Conservation (phyloP, 2,329 filamentous ascomycete species). For the Alternaria gansuensis region DNA sequence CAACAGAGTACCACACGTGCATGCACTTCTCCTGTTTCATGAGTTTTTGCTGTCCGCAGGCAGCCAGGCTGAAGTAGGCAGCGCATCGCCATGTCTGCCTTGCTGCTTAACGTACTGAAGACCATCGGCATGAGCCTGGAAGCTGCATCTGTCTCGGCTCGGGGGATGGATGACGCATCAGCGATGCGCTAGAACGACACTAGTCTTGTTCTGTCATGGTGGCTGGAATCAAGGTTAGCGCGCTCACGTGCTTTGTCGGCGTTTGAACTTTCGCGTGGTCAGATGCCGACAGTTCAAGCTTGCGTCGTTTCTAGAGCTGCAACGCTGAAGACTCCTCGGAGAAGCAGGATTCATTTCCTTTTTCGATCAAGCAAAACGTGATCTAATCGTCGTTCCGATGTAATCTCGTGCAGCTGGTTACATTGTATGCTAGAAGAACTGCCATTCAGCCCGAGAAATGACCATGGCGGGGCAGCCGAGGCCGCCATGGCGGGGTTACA, state of each 20-base stretch:
- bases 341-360: not conserved
- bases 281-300: slow-evolving; percentile 14
- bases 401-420: not conserved
- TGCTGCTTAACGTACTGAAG: slow-evolving; percentile 12
- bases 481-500: slow-evolving; percentile 15
- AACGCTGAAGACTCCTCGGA: not conserved
- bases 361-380: fast-evolving
- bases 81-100: slow-evolving; percentile 9
- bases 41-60: too few relatives aligned
- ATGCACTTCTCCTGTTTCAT: not conserved
- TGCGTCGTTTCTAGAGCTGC: not conserved
- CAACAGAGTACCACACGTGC: not conserved
- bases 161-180: not conserved
- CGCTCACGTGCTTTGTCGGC: slow-evolving; percentile 26
- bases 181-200: not conserved
- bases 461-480: slow-evolving; percentile 20
- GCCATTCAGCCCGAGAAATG: not conserved
- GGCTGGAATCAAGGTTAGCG: not conserved
- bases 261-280: slow-evolving; percentile 18
- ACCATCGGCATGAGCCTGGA: slow-evolving; percentile 1
- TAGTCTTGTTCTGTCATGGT: not conserved
- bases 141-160: slow-evolving; percentile 7
- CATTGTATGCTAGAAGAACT: not conserved
- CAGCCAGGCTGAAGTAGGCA: slow-evolving; percentile 8
- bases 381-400: fast-evolving